phyloP scores from a whole-genome alignment of 805 yeast species.

The Lachancea kluyveri region DNA sequence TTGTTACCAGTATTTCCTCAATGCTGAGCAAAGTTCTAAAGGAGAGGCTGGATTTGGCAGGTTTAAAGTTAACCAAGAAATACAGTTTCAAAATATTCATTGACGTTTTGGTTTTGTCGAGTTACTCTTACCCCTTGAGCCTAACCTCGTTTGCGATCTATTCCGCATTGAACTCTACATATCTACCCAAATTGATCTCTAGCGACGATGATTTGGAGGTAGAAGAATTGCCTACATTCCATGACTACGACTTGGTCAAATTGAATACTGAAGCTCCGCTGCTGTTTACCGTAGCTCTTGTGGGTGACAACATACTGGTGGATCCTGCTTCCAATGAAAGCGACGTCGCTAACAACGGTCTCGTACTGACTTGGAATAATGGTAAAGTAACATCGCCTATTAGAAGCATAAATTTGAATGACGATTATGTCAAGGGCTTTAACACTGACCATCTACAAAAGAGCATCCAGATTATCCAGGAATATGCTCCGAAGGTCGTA shows the following conservation, averaged over 20 bases:
- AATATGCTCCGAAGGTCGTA: conserved; percentile 58
- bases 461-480: conserved; percentile 51
- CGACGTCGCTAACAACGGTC: conserved; percentile 79
- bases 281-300: conserved; percentile 66
- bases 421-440: conserved; percentile 47
- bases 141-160: conserved; percentile 74
- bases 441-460: conserved; percentile 40
- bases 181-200: conserved; percentile 65
- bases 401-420: conserved; percentile 57
- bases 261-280: conserved; percentile 56
- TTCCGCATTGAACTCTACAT: conserved; percentile 74
- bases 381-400: conserved; percentile 70
- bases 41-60: conserved; percentile 38
- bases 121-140: conserved; percentile 75
- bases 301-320: conserved; percentile 58
- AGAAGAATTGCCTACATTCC: conserved; percentile 85
- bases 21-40: conserved; percentile 36
- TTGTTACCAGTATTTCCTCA: conserved; percentile 58
- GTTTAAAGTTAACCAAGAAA: conserved; percentile 59
- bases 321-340: conserved; percentile 92
- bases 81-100: conserved; percentile 73
- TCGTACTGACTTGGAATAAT: conserved; percentile 65
- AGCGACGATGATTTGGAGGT: conserved; percentile 58
- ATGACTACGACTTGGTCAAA: conserved; percentile 75
- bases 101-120: conserved; percentile 74